Evolutionary conservation across 1,139 yeast genomes (phyloP), one percentile per base, ranked within the genome.

Genomic region (Debaryomyces singareniensis): DNA sequence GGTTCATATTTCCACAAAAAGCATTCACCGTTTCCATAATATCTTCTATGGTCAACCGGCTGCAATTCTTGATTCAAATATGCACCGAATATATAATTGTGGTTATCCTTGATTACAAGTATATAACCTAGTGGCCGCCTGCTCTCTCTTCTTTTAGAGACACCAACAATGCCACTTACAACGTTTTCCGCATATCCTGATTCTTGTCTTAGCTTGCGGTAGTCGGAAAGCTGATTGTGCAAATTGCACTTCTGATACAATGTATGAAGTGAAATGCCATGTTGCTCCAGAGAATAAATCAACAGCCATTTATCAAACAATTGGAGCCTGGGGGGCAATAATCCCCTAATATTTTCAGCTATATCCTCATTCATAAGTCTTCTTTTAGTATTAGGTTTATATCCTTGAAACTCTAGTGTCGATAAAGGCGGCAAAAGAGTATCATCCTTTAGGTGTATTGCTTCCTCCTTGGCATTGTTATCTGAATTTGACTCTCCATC

Each of bases 21-120:
- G 47, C 97, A 86, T 53, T 91, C 96, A 1, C 97, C 96, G 53
- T 87, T 89, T 2, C 98, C 98, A 44, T 79, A 83, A 55, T 79
- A 91, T 35, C 87, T 66, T 46, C 73, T 72, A 29, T 76, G 77
- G 29, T 80, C 87, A 43, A 78, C 68, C 4, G 87, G 80, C 37
- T 71, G 76, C 34, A 83, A 69, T 34, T 74, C 67, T 42, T 86
- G 96, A 53, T 86, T 91, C 31, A 78, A 46, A 50, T 77, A 93
- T 9, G 89, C 83, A 0, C 99, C 99, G 61, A 91, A 91, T 28
- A 75, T 56, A 21, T 75, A 69, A 29, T 76, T 74, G 18, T 65
- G 59, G 12, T 67, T 60, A 47, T 89, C 96, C 47, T 67, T 67
- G 5, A 89, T 61, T 3, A 81, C 71, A 33, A 89, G 40, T 2